phyloP scores from a whole-genome alignment of 345 rosid genomes.

The Arabidopsis arenosa region DNA sequence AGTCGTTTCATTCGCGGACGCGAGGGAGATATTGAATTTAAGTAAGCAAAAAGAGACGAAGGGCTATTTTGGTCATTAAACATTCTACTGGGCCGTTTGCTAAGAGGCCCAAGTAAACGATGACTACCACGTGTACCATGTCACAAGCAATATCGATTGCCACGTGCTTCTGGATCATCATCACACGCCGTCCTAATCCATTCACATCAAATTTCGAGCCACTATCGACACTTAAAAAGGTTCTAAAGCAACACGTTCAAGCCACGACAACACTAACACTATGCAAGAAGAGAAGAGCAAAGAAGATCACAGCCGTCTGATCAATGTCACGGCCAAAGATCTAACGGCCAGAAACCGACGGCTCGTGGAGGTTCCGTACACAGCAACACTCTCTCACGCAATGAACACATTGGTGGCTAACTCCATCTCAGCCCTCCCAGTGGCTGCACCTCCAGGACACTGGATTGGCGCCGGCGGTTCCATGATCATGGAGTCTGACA shows the following conservation, averaged over 20 bases:
- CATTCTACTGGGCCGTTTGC: too few relatives aligned
- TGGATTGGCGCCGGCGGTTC: slow-evolving; percentile 97
- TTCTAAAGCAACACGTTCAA: slow-evolving; percentile 25
- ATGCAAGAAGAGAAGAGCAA: slow-evolving; percentile 44
- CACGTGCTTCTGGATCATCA: slow-evolving; percentile 35
- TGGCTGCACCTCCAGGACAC: slow-evolving; percentile 84
- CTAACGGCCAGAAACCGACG: slow-evolving; percentile 53
- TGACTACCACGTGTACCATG: slow-evolving; percentile 35
- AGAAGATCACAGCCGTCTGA: slow-evolving; percentile 40
- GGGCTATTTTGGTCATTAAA: too few relatives aligned
- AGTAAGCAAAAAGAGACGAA: neutral
- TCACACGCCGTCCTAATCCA: slow-evolving; percentile 38
- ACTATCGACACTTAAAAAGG: slow-evolving; percentile 16
- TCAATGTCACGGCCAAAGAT: slow-evolving; percentile 48
- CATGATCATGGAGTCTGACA: slow-evolving; percentile 87
- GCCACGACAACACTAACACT: neutral
- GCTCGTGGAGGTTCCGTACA: slow-evolving; percentile 76
- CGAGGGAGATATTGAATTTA: slow-evolving; percentile 23
- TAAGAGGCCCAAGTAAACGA: too few relatives aligned
- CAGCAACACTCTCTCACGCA: slow-evolving; percentile 70
- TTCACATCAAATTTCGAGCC: slow-evolving; percentile 21
- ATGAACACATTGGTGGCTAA: slow-evolving; percentile 75
- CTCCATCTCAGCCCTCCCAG: slow-evolving; percentile 70
- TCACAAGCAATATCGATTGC: neutral
- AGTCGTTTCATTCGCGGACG: neutral